These are phyloP conservation scores for Carex arenaria DNA, from an alignment of 202 grass and related monocot genomes.

Conservation along the genomic window DNA sequence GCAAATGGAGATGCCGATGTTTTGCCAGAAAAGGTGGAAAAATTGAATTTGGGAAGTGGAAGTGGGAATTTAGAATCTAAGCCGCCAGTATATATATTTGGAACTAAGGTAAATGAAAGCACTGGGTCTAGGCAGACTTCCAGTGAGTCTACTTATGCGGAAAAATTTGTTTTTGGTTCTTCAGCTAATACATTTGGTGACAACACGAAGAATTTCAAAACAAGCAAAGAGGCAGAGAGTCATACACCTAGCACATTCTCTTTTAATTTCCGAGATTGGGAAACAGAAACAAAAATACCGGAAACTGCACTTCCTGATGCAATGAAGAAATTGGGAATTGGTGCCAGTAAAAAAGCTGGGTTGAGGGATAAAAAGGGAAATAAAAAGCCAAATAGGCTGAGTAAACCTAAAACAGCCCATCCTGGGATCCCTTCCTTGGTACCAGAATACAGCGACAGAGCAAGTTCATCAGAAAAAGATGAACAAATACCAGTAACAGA, in stretches of 20 bases:
- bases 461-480: constrained; percentile 10
- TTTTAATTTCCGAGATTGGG: constrained; percentile 40
- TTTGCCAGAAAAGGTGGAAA: constrained; percentile 49
- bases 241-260: constrained; percentile 30
- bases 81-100: constrained; percentile 43
- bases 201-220: constrained; percentile 53
- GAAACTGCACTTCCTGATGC: constrained; percentile 24
- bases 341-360: constrained; percentile 40
- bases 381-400: constrained; percentile 44
- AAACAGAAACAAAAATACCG: constrained; percentile 21
- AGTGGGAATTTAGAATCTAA: constrained; percentile 24
- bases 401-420: constrained; percentile 29
- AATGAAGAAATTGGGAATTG: constrained; percentile 35
- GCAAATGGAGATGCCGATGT: constrained; percentile 21
- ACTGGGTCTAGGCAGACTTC: constrained; percentile 40
- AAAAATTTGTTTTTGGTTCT: constrained; percentile 25
- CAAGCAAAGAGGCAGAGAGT: constrained; percentile 33
- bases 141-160: constrained; percentile 15
- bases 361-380: constrained; percentile 76
- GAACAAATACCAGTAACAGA: constrained; percentile 13
- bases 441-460: constrained; percentile 22
- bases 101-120: constrained; percentile 34
- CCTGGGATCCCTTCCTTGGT: constrained; percentile 28
- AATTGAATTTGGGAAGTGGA: constrained; percentile 41
- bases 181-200: constrained; percentile 33